Percentiles rank a stretch among this genome's conserved stretches.
Evolutionary conservation across 139 green algal genomes (phyloP).

Genomic region (Chlorella sp.): DNA sequence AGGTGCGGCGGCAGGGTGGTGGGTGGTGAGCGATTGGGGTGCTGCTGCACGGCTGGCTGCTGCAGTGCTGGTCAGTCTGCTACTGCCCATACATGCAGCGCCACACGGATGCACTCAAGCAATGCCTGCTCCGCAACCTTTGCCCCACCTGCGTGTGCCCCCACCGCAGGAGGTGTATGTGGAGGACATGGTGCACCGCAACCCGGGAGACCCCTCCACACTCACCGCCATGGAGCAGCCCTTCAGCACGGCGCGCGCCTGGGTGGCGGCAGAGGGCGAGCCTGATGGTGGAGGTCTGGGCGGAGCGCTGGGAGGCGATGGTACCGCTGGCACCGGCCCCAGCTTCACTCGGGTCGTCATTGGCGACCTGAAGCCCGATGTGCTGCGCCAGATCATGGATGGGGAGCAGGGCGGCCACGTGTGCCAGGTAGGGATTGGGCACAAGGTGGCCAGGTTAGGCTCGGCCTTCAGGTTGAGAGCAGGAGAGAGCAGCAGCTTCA

Average conservation of each 20-base stretch:
- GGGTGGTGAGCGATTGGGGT: neutral
- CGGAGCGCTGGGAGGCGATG: neutral
- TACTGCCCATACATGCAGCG: too few relatives aligned
- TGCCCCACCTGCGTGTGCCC: neutral
- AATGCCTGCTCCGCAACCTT: neutral
- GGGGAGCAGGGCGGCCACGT: conserved; percentile 37
- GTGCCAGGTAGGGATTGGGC: conserved; percentile 15
- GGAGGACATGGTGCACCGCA: conserved; percentile 77
- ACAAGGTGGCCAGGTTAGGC: too few relatives aligned
- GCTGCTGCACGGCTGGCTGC: neutral
- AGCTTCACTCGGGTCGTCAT: conserved; percentile 80
- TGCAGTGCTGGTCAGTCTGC: too few relatives aligned
- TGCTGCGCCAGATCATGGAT: conserved; percentile 62
- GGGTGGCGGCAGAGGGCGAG: conserved; percentile 48
- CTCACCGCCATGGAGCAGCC: conserved; percentile 49
- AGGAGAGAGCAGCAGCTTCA: too few relatives aligned
- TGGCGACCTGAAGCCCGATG: conserved; percentile 69
- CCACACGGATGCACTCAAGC: too few relatives aligned
- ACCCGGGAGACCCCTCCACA: conserved; percentile 62
- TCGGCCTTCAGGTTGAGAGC: too few relatives aligned
- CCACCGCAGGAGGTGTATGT: conserved; percentile 74
- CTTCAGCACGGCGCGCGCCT: conserved; percentile 42
- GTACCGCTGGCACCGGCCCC: neutral
- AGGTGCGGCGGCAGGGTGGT: conserved; percentile 37
- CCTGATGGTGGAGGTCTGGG: neutral